Evolutionary conservation across 2,329 filamentous ascomycete species (phyloP).

Genomic region (Boeremia lycopersici): DNA sequence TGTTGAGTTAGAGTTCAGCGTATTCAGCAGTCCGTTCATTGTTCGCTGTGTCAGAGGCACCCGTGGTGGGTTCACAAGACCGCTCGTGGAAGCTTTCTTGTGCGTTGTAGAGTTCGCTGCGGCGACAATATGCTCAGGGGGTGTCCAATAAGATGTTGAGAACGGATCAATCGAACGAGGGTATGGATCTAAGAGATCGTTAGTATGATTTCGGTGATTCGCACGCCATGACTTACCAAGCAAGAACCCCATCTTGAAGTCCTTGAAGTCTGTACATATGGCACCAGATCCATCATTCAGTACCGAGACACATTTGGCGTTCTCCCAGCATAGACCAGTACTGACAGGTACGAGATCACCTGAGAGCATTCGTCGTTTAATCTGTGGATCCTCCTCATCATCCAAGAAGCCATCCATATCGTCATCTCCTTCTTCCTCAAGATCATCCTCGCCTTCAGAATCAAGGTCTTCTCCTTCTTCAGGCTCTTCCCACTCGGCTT

Average conservation of each 20-base stretch:
- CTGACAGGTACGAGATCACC: slow-evolving; percentile 76
- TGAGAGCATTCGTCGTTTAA: slow-evolving; percentile 63
- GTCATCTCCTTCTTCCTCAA: slow-evolving; percentile 76
- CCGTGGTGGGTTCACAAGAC: slow-evolving; percentile 49
- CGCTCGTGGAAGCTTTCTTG: slow-evolving; percentile 24
- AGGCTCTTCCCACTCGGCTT: slow-evolving; percentile 82
- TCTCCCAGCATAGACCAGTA: slow-evolving; percentile 85
- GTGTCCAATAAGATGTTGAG: slow-evolving; percentile 77
- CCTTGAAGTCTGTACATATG: slow-evolving; percentile 58
- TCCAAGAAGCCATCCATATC: slow-evolving; percentile 92
- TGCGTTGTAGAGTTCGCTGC: slow-evolving; percentile 12
- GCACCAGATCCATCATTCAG: slow-evolving; percentile 53
- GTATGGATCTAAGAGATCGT: slow-evolving; percentile 46
- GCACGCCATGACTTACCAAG: slow-evolving; percentile 59
- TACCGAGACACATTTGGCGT: slow-evolving; percentile 52
- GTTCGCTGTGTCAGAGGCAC: slow-evolving; percentile 50
- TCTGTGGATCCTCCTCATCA: slow-evolving; percentile 70
- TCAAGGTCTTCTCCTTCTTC: slow-evolving; percentile 72
- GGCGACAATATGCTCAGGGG: slow-evolving; percentile 29
- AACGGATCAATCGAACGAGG: slow-evolving; percentile 79
- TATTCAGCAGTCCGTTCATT: slow-evolving; percentile 43
- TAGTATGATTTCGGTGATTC: slow-evolving; percentile 6
- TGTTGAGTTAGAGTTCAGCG: slow-evolving; percentile 30
- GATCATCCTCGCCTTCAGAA: slow-evolving; percentile 69
- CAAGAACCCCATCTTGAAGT: slow-evolving; percentile 77